These are phyloP conservation scores for Orbilia brochopaga DNA, from an alignment of 2,329 filamentous ascomycete genomes.

Conservation along the genomic window DNA sequence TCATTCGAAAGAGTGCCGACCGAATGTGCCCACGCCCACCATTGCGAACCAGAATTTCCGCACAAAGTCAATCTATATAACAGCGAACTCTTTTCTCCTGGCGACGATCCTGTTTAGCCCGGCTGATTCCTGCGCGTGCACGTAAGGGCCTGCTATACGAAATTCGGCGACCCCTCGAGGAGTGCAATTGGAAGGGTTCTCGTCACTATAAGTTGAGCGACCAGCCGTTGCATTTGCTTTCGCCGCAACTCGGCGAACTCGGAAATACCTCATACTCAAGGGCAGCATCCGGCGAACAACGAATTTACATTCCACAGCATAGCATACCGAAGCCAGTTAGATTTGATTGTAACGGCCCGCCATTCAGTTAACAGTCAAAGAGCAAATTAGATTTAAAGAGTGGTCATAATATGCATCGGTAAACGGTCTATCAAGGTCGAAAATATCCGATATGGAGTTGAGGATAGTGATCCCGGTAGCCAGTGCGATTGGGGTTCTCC, in stretches of 20 bases:
- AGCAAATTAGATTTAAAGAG: slow-evolving; percentile 2
- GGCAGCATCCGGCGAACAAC: neutral
- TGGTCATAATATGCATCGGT: slow-evolving; percentile 22
- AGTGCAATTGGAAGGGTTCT: neutral
- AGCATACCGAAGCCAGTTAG: neutral
- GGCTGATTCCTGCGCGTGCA: neutral
- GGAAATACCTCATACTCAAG: neutral
- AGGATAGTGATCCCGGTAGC: slow-evolving; percentile 41
- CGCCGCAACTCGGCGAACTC: too few species aligned
- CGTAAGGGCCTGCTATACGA: slow-evolving; percentile 9
- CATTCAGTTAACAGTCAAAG: neutral
- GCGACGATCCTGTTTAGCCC: slow-evolving; percentile 9
- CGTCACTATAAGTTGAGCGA: too few species aligned
- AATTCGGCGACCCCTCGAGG: slow-evolving; percentile 6
- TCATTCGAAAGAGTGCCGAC: neutral
- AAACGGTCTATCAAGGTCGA: neutral
- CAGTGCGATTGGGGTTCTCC: slow-evolving; percentile 25
- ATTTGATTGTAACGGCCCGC: neutral
- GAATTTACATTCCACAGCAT: neutral
- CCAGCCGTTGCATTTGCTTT: too few species aligned
- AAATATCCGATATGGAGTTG: slow-evolving; percentile 38
- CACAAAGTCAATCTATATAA: slow-evolving; percentile 19
- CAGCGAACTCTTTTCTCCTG: slow-evolving; percentile 8
- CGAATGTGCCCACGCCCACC: neutral
- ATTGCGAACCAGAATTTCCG: slow-evolving; percentile 12